Base-by-base conservation (phyloP, 2,329 filamentous ascomycete genomes). In the Cordyceps farinosa region DNA sequence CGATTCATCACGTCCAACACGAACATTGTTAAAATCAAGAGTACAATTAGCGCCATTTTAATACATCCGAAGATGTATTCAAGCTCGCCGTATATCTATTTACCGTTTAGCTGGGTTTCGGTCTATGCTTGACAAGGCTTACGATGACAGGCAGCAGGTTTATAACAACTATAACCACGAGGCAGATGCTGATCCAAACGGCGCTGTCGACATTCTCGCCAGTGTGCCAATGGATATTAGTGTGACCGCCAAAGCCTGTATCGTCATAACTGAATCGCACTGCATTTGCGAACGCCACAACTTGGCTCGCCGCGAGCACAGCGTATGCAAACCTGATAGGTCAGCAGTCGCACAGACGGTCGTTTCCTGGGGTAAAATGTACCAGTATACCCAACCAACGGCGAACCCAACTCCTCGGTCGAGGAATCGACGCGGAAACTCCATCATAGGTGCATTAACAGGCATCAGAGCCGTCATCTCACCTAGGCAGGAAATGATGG, bases 401-500 rank as follows among this genome's bases (percentile, higher is more conserved):
- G 75, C 74, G 67, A 77, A 76, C 6, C 75, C 75, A 59, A 76
- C 70, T 6, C 71, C 74, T 5, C 72, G 69, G 68, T 75, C 75
- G 3, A 76, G 65, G 61, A 77, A 77, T 4, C 75, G 69, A 7
- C 73, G 68, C 17, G 74, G 72, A 61, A 77, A 77, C 57, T 77
- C 73, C 69, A 77, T 75, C 17, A 77, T 74, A 11, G 74, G 73
- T 36, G 73, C 73, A 63, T 76, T 75, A 45, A 78, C 75, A 13
- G 76, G 75, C 74, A 77, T 75, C 61, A 77, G 69, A 47, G 74
- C 71, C 3, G 76, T 75, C 72, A 75, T 76, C 60, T 77, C 72
- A 22, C 78, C 77, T 8, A 80, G 66, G 55, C 76, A 79, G 13
- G 76, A 77, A 9, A 78, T 77, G 3, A 78, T 76, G 1, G 76